These are phyloP conservation scores for Colletotrichum incanum DNA, from an alignment of 2,329 filamentous ascomycete species.

Conservation along the genomic window DNA sequence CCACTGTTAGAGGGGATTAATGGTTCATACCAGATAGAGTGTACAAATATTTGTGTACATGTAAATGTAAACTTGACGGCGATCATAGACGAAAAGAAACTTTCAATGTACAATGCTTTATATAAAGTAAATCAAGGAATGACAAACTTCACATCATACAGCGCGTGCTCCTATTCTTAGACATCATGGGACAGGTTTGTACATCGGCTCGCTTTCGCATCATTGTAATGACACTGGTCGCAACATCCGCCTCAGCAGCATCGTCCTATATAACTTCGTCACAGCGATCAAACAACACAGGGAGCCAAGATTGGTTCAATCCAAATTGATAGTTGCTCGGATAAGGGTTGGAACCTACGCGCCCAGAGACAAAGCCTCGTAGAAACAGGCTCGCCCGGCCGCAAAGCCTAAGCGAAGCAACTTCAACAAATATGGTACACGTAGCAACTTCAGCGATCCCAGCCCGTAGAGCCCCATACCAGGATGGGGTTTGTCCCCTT, in stretches of 20 bases:
- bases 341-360: conserved; percentile 29
- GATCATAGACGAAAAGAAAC: background rate
- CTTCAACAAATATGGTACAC: conserved; percentile 39
- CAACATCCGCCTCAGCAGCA: background rate
- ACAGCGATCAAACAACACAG: background rate
- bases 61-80: conserved; percentile 23
- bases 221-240: background rate
- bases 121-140: background rate
- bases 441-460: conserved; percentile 24
- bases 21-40: background rate
- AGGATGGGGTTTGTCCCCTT: conserved; percentile 17
- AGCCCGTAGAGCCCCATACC: conserved; percentile 27
- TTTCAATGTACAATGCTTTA: conserved; percentile 10
- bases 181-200: background rate
- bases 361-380: conserved; percentile 24
- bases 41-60: conserved; percentile 24
- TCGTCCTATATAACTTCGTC: background rate
- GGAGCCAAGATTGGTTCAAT: conserved; percentile 25
- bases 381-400: conserved; percentile 16
- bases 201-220: too few relatives aligned
- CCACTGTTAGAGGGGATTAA: conserved; percentile 6
- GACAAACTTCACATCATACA: background rate
- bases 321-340: conserved; percentile 39
- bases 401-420: conserved; percentile 22
- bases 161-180: background rate